phyloP scores from a whole-genome alignment of 1,284 basidiomycete species.

The Tilletia caries region DNA sequence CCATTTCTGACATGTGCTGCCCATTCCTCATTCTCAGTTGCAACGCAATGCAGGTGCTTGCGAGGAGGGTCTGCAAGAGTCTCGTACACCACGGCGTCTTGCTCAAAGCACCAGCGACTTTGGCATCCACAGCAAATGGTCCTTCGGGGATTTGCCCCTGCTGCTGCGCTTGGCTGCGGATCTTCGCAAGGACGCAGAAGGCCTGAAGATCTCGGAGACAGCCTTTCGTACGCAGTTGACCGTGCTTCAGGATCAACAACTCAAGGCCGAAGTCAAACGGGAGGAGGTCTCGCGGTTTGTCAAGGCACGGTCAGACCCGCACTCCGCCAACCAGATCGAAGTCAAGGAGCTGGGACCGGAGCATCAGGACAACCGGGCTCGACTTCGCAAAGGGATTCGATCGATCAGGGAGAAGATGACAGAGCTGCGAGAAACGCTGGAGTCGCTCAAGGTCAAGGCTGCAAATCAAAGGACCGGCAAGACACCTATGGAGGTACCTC shows the following conservation, averaged over 20 bases:
- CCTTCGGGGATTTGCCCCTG: conserved; percentile 53
- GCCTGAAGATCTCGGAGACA: conserved; percentile 31
- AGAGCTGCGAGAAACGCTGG: conserved; percentile 72
- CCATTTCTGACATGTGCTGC: background rate
- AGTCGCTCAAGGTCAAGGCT: conserved; percentile 68
- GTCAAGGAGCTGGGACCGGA: conserved; percentile 79
- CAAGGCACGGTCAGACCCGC: conserved; percentile 69
- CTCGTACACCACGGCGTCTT: background rate
- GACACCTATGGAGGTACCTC: conserved; percentile 66
- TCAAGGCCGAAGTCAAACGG: conserved; percentile 56
- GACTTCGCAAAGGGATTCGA: conserved; percentile 70
- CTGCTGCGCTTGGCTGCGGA: conserved; percentile 40
- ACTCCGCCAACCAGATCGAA: conserved; percentile 75
- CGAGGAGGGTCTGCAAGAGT: background rate
- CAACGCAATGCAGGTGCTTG: background rate
- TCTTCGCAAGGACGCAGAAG: conserved; percentile 22
- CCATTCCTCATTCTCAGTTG: conserved; percentile 24
- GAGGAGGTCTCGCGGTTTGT: conserved; percentile 62
- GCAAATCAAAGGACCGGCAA: conserved; percentile 65
- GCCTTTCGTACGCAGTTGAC: conserved; percentile 53
- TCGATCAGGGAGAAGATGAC: conserved; percentile 67
- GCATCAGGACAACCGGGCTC: conserved; percentile 74
- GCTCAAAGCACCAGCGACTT: conserved; percentile 19
- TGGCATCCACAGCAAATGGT: conserved; percentile 47
- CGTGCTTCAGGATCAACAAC: conserved; percentile 56